Base-by-base conservation (phyloP, 192 early-diverging fungal genomes). In the Lobosporangium transversale region DNA sequence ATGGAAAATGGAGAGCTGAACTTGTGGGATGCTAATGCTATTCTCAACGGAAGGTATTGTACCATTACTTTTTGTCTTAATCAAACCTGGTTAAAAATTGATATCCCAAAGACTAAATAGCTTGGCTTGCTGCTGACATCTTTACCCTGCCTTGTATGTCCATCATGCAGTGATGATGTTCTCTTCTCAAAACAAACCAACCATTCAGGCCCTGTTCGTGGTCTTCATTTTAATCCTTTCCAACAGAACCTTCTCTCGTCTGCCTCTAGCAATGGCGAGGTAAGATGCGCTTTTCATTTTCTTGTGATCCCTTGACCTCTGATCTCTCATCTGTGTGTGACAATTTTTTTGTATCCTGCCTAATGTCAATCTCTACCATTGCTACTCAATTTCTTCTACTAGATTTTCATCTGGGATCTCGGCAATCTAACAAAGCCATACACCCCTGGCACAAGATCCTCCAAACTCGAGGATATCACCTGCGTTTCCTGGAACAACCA, bases 361-460 rank as follows among this genome's bases (percentile, higher is more conserved):
- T 20, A 14, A 5, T 26, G 21, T 29, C 29, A n/a, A 26, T 60
- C 15, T 35, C 36, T 29, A 53, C 10, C 45, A 50, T 26, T 14
- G 24, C n/a, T 23, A 12, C 67, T 35, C n/a, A 24, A n/a, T 35
- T 12, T 44, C 29, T 2, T 50, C 3, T 8, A 37, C 23, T 79
- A 95, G 92, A 84, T 96, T 49, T 92, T 91, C 62, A 92, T 99
- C 62, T 99, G 97, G 97, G 97, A 99, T 84, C 81, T 98, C 54
- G 88, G 87, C 42, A 93, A 90, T 66, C 91, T 94, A 43, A 84
- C 88, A 60, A 95, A 91, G 73, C 95, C 95, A 40, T 95, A 94
- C 74, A 89, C 90, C 23, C 95, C 96, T 27, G 96, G 96, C 17
- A 61, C 88, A 15, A 85, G 90, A 32, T 98, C 97, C 3, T 82